These are phyloP conservation scores for Dacryopinax primogenitus DNA, from an alignment of 768 basidiomycete species.

Conservation along the genomic window DNA sequence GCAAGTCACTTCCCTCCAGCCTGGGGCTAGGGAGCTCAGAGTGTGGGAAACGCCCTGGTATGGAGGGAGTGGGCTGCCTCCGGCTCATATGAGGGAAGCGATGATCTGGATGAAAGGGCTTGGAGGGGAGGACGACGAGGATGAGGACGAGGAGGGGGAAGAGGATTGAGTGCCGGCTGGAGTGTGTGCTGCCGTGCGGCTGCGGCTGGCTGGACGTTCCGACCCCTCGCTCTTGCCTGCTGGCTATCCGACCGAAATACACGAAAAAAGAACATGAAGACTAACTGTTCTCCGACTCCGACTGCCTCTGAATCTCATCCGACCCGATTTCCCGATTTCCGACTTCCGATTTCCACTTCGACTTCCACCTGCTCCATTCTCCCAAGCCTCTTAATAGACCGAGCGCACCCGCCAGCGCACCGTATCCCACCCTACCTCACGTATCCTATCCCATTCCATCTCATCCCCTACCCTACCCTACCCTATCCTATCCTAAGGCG, in stretches of 20 bases:
- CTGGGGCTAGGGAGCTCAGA: not conserved
- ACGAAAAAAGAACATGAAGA: not conserved
- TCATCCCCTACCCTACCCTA: too few species aligned
- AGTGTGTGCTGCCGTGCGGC: not conserved
- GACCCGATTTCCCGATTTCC: not conserved
- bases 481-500: too few species aligned
- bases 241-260: not conserved
- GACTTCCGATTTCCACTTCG: not conserved
- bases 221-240: not conserved
- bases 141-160: conserved; percentile 28
- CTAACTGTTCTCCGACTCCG: not conserved
- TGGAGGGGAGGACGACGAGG: conserved; percentile 18
- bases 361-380: not conserved
- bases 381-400: not conserved
- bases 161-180: conserved; percentile 24
- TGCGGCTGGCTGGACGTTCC: too few species aligned
- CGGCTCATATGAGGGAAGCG: not conserved
- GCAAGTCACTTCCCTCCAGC: not conserved
- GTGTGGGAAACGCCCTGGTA: conserved; percentile 80
- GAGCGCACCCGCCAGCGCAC: not conserved
- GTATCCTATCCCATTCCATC: too few species aligned
- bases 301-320: not conserved
- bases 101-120: conserved; percentile 9
- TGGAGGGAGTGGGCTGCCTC: conserved; percentile 42
- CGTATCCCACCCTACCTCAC: too few species aligned